Evolutionary conservation across 345 rosid genomes (phyloP).

Genomic region (Eucalyptus sp.): DNA sequence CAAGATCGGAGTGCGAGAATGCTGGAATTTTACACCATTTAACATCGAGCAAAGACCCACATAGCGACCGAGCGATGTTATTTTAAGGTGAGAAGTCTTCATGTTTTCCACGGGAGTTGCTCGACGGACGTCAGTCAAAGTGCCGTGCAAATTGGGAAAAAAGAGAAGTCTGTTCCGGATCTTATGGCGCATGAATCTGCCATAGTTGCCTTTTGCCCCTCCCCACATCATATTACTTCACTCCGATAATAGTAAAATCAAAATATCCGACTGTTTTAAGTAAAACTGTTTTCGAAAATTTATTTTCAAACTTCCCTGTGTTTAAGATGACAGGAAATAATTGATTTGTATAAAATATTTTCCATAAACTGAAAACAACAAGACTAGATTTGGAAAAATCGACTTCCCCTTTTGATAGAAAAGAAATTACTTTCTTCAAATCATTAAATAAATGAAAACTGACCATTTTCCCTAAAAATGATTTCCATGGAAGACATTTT

Average conservation of each 20-base stretch:
- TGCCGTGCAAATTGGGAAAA: background rate
- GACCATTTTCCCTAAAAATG: background rate
- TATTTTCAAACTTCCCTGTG: accelerated
- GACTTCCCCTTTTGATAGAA: background rate
- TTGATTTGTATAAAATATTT: background rate
- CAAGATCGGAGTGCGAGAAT: background rate
- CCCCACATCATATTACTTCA: background rate
- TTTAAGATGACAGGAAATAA: background rate
- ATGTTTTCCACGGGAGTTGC: background rate
- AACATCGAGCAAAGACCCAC: background rate
- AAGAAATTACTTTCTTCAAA: background rate
- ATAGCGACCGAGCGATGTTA: background rate
- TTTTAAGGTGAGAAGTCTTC: too few species aligned
- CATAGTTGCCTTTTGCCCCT: background rate
- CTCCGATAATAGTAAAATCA: background rate
- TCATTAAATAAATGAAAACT: background rate
- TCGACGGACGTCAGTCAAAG: background rate
- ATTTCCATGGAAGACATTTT: background rate
- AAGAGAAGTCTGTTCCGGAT: background rate
- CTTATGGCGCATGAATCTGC: background rate
- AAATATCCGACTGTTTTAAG: background rate
- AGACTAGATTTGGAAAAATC: background rate
- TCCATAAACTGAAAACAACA: background rate
- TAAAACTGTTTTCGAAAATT: background rate
- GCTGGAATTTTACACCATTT: background rate